Base-by-base conservation (phyloP, 2,329 filamentous ascomycete species). In the Fusarium sp. region DNA sequence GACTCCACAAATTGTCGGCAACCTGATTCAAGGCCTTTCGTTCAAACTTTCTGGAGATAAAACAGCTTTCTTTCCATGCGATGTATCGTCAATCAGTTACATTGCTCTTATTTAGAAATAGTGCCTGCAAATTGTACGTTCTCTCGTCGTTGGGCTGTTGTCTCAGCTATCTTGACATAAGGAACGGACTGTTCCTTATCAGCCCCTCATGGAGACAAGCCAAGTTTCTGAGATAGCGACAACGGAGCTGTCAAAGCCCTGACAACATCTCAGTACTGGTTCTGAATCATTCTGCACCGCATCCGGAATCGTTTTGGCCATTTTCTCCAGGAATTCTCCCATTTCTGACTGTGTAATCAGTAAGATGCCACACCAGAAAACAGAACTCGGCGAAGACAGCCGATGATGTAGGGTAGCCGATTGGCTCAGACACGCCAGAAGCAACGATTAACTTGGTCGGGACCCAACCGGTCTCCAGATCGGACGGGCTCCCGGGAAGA, bases 401-500 rank as follows among this genome's bases (percentile, higher is more conserved):
- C 62, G 60, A 65, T 5, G 12, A 11, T 54, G 23, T 1, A 6
- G 3, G 28, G 12, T 15, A 18, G 3, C 6, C 12, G 12, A 65
- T 52, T 68, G 65, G 65, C 4, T 13, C 2, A 20, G 11, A 12
- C 2, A 5, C 0, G 1, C 4, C 2, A 8, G 0, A 15, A 4
- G n/a, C 16, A 1, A 1, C 59, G 38, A 36, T 3, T 6, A 7
- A 16, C 26, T 4, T 1, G 0, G 18, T 23, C 65, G 65, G 65
- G 9, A 57, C 1, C 2, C 40, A 50, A 3, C 65, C 65, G 65
- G 23, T 30, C 23, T 23, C 23, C 23, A 4, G 13, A 53, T 31
- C 65, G 65, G 65, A 33, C 38, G 18, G 18, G 13, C 3, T 68
- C 45, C 59, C 59, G 59, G 9, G 8, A n/a, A 4, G 36, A 63